Base-by-base conservation (phyloP, 495 filamentous ascomycete genomes). In the Lophiotrema nucula region DNA sequence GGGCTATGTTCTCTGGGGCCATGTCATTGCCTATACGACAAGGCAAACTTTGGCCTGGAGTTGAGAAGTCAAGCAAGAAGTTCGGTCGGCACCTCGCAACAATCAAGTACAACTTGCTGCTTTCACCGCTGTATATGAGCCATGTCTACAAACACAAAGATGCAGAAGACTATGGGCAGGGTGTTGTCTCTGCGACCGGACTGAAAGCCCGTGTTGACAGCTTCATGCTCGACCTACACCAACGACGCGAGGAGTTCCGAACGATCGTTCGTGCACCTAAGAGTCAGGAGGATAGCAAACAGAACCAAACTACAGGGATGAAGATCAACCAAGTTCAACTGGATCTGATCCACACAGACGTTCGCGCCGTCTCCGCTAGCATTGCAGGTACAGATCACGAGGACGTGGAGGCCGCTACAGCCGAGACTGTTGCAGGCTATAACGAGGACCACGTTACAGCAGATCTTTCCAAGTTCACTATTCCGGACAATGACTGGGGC, bases 131-230 rank as follows among this genome's bases (percentile, higher is more conserved):
- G 4, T 98, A 93, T 67, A 83, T 97, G 45, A 92, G 90, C 54
- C 93, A 98, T 56, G 89, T 98, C 35, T 98, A 98, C 76, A 97
- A 96, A 72, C 95, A 98, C 74, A 96, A 96, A 65, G 95, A 97
- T 66, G 85, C 82, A 2, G 92, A 96, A 69, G 91, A 96, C 46
- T 88, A 87, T 67, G 78, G 81, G 1, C 86, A 92, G 58, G 84
- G 87, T 64, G 77, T 83, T 3, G 89, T 96, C 19, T 90, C 89
- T 45, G 92, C 92, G 1, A 98, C 93, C 13, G 93, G 93, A 18
- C 78, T 97, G 47, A 98, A 98, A 71, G 86, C 95, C 64, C 85
- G 90, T 28, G 79, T 98, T 38, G 91, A 97, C 68, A 95, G 89
- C 72, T 89, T 96, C 67, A 95, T 97, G 83, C 80, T 98, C 23